Percentiles rank a stretch among this genome's conserved stretches.
These are phyloP conservation scores for Lichenothelia convexa DNA, from an alignment of 495 filamentous ascomycete species.

Conservation along the genomic window DNA sequence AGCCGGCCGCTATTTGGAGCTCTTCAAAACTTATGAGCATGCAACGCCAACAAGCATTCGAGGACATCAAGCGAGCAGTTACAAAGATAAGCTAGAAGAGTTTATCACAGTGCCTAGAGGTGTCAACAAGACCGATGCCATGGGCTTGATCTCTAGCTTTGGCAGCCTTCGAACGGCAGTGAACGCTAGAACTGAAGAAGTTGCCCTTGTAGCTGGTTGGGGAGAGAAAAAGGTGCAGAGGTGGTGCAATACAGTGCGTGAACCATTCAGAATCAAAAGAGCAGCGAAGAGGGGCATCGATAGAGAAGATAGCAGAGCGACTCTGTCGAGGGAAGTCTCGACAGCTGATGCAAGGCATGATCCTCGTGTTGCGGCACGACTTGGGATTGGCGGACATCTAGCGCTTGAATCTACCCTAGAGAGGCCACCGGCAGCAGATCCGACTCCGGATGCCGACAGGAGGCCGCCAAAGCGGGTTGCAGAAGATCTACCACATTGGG, in stretches of 20 bases:
- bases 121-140: slow-evolving; percentile 87
- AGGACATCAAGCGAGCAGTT: slow-evolving; percentile 62
- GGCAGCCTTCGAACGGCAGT: slow-evolving; percentile 71
- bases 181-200: slow-evolving; percentile 72
- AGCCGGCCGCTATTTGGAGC: slow-evolving; percentile 78
- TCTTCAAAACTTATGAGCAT: slow-evolving; percentile 85
- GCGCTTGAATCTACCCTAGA: neutral
- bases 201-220: slow-evolving; percentile 71
- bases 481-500: slow-evolving; percentile 15
- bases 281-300: slow-evolving; percentile 35
- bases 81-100: slow-evolving; percentile 77
- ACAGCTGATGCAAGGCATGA: slow-evolving; percentile 7
- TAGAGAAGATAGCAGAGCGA: slow-evolving; percentile 14
- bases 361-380: slow-evolving; percentile 8
- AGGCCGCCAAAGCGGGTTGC: slow-evolving; percentile 13
- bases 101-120: slow-evolving; percentile 78
- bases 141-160: slow-evolving; percentile 71
- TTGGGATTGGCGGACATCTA: slow-evolving; percentile 8
- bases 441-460: slow-evolving; percentile 11
- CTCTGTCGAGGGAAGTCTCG: slow-evolving; percentile 7
- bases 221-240: slow-evolving; percentile 82
- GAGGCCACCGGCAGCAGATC: slow-evolving; percentile 2
- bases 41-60: slow-evolving; percentile 64
- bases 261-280: slow-evolving; percentile 61
- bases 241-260: slow-evolving; percentile 65